Evolutionary conservation across 495 filamentous ascomycete genomes (phyloP).

Genomic region (Penicillium silybi): DNA sequence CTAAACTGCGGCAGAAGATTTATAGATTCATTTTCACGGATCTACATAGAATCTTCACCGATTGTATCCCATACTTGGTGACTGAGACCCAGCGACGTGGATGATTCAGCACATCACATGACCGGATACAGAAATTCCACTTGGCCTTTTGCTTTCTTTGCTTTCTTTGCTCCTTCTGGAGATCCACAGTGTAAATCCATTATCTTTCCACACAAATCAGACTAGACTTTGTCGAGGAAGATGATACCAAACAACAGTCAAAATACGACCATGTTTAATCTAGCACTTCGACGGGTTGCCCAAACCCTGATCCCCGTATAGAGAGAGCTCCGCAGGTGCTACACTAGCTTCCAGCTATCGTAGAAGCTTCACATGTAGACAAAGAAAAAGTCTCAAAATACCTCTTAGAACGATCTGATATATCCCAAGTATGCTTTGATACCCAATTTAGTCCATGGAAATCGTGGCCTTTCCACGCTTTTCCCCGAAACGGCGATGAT

Average conservation of each 20-base stretch:
- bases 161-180: neutral
- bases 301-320: neutral
- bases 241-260: neutral
- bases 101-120: neutral
- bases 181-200: neutral
- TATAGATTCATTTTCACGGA: neutral
- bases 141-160: neutral
- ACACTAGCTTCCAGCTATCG: neutral
- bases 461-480: constrained; percentile 4
- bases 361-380: neutral
- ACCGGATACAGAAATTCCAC: neutral
- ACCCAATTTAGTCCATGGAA: neutral
- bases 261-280: neutral
- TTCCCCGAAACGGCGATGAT: constrained; percentile 20
- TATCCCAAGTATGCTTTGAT: neutral
- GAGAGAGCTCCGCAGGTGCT: neutral
- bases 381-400: neutral
- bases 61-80: neutral
- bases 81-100: neutral
- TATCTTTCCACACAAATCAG: neutral
- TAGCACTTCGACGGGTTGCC: neutral
- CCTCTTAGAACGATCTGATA: neutral
- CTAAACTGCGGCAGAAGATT: neutral
- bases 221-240: neutral
- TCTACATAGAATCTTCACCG: neutral